Percentiles rank a stretch among this genome's conserved stretches.
These are phyloP conservation scores for Filobasidium floriforme DNA, from an alignment of 768 basidiomycete genomes.

Conservation along the genomic window DNA sequence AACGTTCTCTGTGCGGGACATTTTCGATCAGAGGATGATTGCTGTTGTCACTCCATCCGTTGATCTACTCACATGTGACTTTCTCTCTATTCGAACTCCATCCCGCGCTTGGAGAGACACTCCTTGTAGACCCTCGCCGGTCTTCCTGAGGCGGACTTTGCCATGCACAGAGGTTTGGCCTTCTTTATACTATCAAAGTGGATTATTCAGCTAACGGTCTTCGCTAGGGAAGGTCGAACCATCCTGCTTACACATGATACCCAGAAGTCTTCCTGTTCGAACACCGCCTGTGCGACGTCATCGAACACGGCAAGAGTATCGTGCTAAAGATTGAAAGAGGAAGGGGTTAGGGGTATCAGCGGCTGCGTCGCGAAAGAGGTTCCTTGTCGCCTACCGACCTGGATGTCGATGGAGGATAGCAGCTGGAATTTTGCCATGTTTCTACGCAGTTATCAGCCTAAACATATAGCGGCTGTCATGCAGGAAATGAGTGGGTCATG, in stretches of 20 bases:
- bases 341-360: conserved; percentile 48
- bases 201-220: background rate
- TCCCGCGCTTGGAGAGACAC: conserved; percentile 51
- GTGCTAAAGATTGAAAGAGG: conserved; percentile 52
- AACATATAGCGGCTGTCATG: too few relatives aligned
- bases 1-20: conserved; percentile 29
- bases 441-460: too few relatives aligned
- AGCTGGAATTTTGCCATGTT: conserved; percentile 11
- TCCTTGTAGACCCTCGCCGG: conserved; percentile 47
- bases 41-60: background rate
- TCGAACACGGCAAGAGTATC: conserved; percentile 56
- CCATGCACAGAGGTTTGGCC: conserved; percentile 55
- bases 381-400: conserved; percentile 28
- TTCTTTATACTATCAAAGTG: conserved; percentile 47
- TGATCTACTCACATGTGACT: conserved; percentile 26
- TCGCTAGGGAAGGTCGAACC: background rate
- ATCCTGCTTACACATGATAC: conserved; percentile 53
- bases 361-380: background rate
- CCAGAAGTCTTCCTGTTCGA: conserved; percentile 62
- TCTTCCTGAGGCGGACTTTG: conserved; percentile 52
- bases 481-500: too few relatives aligned
- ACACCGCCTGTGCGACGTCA: conserved; percentile 57
- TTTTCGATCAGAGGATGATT: background rate
- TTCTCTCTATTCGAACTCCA: conserved; percentile 50
- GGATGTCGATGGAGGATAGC: conserved; percentile 41